Conservation (phyloP, 345 rosid genomes). For the Kernera saxatilis region DNA sequence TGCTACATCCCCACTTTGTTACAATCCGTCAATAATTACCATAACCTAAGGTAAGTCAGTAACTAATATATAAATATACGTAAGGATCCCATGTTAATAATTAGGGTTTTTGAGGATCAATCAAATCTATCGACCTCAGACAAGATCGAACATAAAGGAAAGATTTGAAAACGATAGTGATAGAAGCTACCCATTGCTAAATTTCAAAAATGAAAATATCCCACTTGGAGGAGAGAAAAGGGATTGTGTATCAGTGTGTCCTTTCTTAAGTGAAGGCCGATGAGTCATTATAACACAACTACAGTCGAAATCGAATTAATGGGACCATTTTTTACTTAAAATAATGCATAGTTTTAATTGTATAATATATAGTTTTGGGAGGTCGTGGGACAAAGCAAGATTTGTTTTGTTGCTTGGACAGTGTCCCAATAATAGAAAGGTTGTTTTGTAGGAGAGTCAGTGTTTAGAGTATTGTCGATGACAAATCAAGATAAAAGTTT, state of each 20-base stretch:
- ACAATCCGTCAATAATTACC: neutral
- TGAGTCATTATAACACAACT: constrained; percentile 13
- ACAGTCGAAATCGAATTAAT: neutral
- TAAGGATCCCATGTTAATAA: neutral
- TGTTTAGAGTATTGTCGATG: constrained; percentile 18
- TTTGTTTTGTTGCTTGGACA: constrained; percentile 1
- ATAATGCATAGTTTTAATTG: neutral
- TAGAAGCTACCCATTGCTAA: neutral
- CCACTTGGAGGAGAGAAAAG: constrained; percentile 13
- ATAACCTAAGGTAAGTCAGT: neutral
- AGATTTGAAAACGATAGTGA: constrained; percentile 17
- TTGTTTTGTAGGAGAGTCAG: constrained; percentile 15
- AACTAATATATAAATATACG: neutral
- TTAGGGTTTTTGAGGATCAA: neutral
- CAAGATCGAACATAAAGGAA: constrained; percentile 3
- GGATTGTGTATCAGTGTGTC: constrained; percentile 7
- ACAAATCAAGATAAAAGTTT: constrained; percentile 25
- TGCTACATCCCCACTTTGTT: neutral
- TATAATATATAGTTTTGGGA: constrained; percentile 9
- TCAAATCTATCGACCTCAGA: constrained; percentile 17
- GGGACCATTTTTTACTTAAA: constrained; percentile 7
- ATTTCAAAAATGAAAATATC: constrained; percentile 11
- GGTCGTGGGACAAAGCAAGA: constrained; percentile 12
- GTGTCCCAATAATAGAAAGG: constrained; percentile 23
- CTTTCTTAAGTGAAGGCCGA: constrained; percentile 10